Conservation (phyloP, 1,284 basidiomycete species). For the Ustilago loliicola region DNA sequence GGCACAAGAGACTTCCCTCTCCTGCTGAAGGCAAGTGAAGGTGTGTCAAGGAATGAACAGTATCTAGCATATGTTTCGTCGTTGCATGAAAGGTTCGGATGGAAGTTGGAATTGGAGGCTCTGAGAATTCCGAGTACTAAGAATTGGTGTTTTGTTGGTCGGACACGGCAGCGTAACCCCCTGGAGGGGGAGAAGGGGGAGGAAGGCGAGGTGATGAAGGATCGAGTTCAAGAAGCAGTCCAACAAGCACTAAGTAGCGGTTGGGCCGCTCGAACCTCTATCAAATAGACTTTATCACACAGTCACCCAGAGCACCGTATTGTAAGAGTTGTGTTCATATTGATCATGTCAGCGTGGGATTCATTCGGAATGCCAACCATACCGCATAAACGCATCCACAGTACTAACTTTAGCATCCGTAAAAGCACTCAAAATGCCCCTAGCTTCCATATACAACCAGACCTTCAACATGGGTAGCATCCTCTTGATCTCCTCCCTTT, state of each 20-base stretch:
- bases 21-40: conserved; percentile 1
- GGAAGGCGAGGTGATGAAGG: neutral
- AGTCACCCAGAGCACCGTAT: neutral
- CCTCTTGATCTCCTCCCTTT: conserved; percentile 41
- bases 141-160: conserved; percentile 86
- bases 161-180: neutral
- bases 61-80: conserved; percentile 69
- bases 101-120: conserved; percentile 86
- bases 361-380: conserved; percentile 64
- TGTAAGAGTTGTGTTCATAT: neutral
- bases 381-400: conserved; percentile 65
- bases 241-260: conserved; percentile 13
- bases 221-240: conserved; percentile 11
- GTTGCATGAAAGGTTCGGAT: conserved; percentile 77
- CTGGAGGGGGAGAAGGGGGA: neutral
- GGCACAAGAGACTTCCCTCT: conserved; percentile 37
- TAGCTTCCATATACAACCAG: conserved; percentile 64
- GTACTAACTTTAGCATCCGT: conserved; percentile 51
- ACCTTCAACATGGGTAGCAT: conserved; percentile 64
- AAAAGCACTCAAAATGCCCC: conserved; percentile 49
- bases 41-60: conserved; percentile 70
- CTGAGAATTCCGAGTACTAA: conserved; percentile 91
- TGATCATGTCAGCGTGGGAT: neutral
- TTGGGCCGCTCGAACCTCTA: conserved; percentile 9
- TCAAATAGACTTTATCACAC: neutral